Base-by-base conservation (phyloP, 306 rosid genomes). In the Geum urbanum region DNA sequence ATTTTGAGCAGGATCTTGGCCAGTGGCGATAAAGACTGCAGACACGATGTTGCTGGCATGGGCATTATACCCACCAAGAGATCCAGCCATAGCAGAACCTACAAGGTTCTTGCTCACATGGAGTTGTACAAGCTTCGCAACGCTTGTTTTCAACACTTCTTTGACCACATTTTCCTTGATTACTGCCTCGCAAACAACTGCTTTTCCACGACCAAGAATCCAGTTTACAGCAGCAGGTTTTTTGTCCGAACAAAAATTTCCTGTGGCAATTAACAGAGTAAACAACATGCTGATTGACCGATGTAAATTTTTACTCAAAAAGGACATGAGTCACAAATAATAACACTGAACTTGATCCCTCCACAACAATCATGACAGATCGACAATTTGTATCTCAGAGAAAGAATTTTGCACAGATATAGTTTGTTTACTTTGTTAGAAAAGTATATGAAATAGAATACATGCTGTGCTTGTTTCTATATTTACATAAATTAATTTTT, bases 1-100 rank as follows among this genome's bases (percentile, higher is more conserved):
- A 81, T 88, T 88, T 79, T 88, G 91, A 70, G 95, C 95, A 40
- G 95, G 95, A 79, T 88, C 95, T 61, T 88, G 95, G 74, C 95
- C 95, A 5, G 89, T 88, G 81, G 95, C 95, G 39, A 88, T 63
- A 74, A 76, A 88, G 61, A 88, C 52, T 35, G 95, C 95, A 50
- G 91, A 78, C 48, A 88, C 91, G 19, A 86, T 88, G 77, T 88
- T 88, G 83, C 91, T 88, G 73, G 91, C 95, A 83, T 86, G 95
- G 51, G 95, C 95, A 68, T 88, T 88, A 71, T 74, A 88, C 24
- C 95, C 95, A 15, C 95, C 95, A 37, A 86, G 86, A 67, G 95
- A 82, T 71, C 95, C 95, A 7, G 95, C 95, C 5, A 86, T 0
- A 2, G 91, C 87, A 15, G 95, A 86, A 9, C 62, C 62, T 56